Base-by-base conservation (phyloP, 768 basidiomycete genomes). In the Porphyrellus cyaneotinctus region DNA sequence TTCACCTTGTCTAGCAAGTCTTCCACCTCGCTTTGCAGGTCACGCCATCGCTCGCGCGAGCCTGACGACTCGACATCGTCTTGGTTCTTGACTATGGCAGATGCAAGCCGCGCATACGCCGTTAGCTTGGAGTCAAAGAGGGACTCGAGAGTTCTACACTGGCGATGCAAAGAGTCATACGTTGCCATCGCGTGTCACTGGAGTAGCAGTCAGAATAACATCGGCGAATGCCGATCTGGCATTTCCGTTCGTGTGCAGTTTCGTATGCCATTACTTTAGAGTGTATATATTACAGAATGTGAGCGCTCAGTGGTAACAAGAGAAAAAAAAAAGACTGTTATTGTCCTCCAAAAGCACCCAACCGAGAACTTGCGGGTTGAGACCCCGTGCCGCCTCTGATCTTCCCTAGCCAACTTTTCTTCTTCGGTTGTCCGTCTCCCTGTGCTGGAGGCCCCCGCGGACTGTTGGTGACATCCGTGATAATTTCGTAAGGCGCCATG, bases 101-200 rank as follows among this genome's bases (percentile, higher is more conserved):
- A 81, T 9, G 89, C 92, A 37, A 97, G 76, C 60, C 91, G 89
- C 18, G 91, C 83, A 71, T 98, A 98, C 11, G 91, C 78, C 1
- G 91, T 91, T 28, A 99, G 78, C 68, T 97, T 95, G 30, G 88
- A 75, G 65, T 97, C 92, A 57, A 98, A 88, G 22, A 92, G 79
- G 42, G 92, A 91, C 67, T 98, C 95, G 24, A 97, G 83, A 6
- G 94, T 94, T 62, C 95, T 79, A 72, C 91, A 91, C 70, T 95
- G 93, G 49, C 93, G 76, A 63, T 97, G 89, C 30, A 97, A 78
- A 50, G 87, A 81, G 61, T 98, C 95, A 74, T 94, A 95, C 59
- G 75, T 83, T 52, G 85, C 77, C 88, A 90, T 91, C 33, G 5
- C 22, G 44, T 23, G 43, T 56, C 10, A 22, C 17, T 47, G 48